Percentiles rank a stretch among this genome's conserved stretches.
Evolutionary conservation across 2,329 filamentous ascomycete species (phyloP).

Genomic region (Ceratocystis smalleyi): DNA sequence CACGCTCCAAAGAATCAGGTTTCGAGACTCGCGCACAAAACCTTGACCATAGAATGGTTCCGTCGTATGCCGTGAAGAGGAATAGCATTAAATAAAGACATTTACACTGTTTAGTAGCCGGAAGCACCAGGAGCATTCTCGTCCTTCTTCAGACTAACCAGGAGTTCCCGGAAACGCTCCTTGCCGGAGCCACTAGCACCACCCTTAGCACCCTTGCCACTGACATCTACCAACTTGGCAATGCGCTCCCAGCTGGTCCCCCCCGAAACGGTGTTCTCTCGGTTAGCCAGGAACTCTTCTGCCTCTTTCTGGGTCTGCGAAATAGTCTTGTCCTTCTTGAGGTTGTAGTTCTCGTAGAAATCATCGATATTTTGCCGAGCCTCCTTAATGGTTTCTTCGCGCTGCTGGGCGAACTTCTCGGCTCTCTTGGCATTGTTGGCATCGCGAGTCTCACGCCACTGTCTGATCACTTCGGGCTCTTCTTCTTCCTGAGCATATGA

Average conservation of each 20-base stretch:
- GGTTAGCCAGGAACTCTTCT: conserved; percentile 74
- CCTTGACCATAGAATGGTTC: background rate
- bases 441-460: conserved; percentile 86
- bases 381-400: conserved; percentile 71
- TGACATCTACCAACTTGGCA: conserved; percentile 91
- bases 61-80: background rate
- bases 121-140: conserved; percentile 62
- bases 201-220: conserved; percentile 76
- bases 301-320: conserved; percentile 80
- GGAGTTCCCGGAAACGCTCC: conserved; percentile 83
- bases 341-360: conserved; percentile 99
- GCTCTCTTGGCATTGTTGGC: conserved; percentile 68
- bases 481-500: conserved; percentile 48
- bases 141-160: conserved; percentile 80
- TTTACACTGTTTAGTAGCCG: conserved; percentile 35
- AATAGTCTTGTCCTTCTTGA: conserved; percentile 89
- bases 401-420: conserved; percentile 67
- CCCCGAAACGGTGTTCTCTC: conserved; percentile 84
- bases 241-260: conserved; percentile 98
- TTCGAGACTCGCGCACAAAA: too few relatives aligned
- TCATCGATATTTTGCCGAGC: conserved; percentile 93
- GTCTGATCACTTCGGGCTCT: conserved; percentile 74
- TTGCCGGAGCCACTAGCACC: conserved; percentile 84
- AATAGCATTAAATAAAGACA: background rate
- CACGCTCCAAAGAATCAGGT: too few relatives aligned